Conservation (phyloP, 1,284 basidiomycete genomes). For the Cutaneotrichosporon sp. region DNA sequence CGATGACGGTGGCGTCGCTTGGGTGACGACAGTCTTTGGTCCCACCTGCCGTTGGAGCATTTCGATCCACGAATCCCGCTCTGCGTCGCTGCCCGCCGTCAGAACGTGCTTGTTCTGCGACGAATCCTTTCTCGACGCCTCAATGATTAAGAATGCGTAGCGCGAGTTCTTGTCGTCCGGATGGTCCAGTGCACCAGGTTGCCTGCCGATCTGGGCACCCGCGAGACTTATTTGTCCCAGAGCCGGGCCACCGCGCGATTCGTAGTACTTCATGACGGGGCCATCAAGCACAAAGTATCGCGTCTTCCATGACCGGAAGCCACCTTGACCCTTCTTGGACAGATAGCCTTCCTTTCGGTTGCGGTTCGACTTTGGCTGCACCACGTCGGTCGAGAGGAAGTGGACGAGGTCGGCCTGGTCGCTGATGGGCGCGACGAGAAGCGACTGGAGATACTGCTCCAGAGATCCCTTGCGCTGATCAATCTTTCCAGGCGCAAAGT, state of each 20-base stretch:
- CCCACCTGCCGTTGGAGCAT: constrained; percentile 71
- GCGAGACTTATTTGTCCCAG: constrained; percentile 81
- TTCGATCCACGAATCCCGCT: constrained; percentile 91
- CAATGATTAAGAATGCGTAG: constrained; percentile 95
- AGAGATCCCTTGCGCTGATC: constrained; percentile 87
- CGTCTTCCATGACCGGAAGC: constrained; percentile 84
- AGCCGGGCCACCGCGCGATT: constrained; percentile 84
- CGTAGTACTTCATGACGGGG: constrained; percentile 85
- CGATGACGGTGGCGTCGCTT: background rate
- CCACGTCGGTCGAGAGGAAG: constrained; percentile 85
- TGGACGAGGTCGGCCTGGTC: constrained; percentile 85
- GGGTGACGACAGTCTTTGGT: constrained; percentile 20
- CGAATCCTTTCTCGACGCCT: constrained; percentile 58
- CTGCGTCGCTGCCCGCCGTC: constrained; percentile 89
- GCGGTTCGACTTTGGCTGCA: constrained; percentile 76
- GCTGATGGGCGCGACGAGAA: constrained; percentile 75
- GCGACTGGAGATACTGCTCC: constrained; percentile 79
- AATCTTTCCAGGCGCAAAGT: constrained; percentile 92
- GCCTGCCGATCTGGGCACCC: constrained; percentile 77
- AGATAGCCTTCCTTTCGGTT: constrained; percentile 94
- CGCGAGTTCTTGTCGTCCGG: constrained; percentile 86
- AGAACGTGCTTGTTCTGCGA: constrained; percentile 79
- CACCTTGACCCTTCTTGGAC: constrained; percentile 90
- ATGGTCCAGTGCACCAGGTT: constrained; percentile 54
- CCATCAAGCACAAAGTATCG: constrained; percentile 88